Evolutionary conservation across 163 green algal genomes (phyloP), one percentile per base, ranked within the genome.

Genomic region (Scenedesmus sp.): DNA sequence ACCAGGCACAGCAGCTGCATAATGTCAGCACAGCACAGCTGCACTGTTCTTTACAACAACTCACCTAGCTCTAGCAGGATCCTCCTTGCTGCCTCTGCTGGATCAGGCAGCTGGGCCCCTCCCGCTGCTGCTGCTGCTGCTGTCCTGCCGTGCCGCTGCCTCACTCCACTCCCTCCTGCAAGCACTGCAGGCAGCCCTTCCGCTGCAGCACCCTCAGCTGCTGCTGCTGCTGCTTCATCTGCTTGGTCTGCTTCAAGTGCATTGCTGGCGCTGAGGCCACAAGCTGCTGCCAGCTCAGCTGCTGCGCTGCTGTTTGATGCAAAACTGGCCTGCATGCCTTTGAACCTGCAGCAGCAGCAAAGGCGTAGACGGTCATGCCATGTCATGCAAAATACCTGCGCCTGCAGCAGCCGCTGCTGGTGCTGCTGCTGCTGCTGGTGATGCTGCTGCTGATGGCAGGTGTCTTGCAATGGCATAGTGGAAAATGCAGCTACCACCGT

Each of bases 21-120:
- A 23, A 70, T 70, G 62, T 13, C 66, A 76, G 66, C 66, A 26
- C 3, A 9, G 23, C 70, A 79, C 4, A 26, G 46, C 60, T 66
- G 5, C 77, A n/a, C n/a, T 20, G 59, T 67, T 66, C 59, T 64
- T 4, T 18, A 9, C 26, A 23, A 3, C 12, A 34, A 7, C 89
- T 64, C 81, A 92, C 89, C 89, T 52, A 93, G 84, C 70, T 93
- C 90, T 4, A 54, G 26, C 83, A 93, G 16, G 4, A 93, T 77
- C 26, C 73, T 74, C 67, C 90, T 62, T 16, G 90, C 90, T 20
- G 90, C 90, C 57, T 93, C 90, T 79, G 54, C 83, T 64, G 90
- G 90, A 18, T 86, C 84, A 4, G 90, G 90, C 73, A 93, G 90
- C 83, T 76, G 73, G 12, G 26, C 26, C 2, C 55, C 9, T 23